Conservation (phyloP, 768 basidiomycete genomes). For the Zangia roseola region DNA sequence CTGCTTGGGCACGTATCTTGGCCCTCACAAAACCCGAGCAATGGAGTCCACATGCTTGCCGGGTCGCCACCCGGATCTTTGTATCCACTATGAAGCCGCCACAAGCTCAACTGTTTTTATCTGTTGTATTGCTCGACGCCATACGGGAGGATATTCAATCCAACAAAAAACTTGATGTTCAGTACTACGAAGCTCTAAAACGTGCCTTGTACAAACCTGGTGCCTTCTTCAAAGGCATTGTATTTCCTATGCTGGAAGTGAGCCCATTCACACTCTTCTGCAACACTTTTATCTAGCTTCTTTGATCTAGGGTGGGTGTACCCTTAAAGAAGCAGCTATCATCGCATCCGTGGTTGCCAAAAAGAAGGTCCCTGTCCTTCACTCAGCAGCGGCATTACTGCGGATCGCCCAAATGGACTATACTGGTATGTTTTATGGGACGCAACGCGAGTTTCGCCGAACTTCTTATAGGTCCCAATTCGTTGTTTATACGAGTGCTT, state of each 20-base stretch:
- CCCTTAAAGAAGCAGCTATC: slow-evolving; percentile 92
- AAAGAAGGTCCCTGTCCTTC: slow-evolving; percentile 93
- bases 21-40: slow-evolving; percentile 89
- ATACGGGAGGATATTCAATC: slow-evolving; percentile 85
- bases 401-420: slow-evolving; percentile 97
- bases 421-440: slow-evolving; percentile 52
- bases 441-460: background rate
- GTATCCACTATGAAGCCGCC: slow-evolving; percentile 96
- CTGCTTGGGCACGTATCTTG: slow-evolving; percentile 93
- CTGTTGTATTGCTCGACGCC: slow-evolving; percentile 88
- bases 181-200: slow-evolving; percentile 92
- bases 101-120: slow-evolving; percentile 89
- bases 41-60: slow-evolving; percentile 95
- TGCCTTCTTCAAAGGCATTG: slow-evolving; percentile 97
- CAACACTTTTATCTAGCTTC: slow-evolving; percentile 29
- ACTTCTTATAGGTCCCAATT: slow-evolving; percentile 68
- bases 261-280: slow-evolving; percentile 23
- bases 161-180: slow-evolving; percentile 87
- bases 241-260: slow-evolving; percentile 94
- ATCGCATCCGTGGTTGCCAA: slow-evolving; percentile 88
- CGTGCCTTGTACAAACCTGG: slow-evolving; percentile 93
- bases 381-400: slow-evolving; percentile 92
- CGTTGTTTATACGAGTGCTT: slow-evolving; percentile 93
- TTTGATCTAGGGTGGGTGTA: slow-evolving; percentile 65
- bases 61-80: slow-evolving; percentile 92